Base-by-base conservation (phyloP, 352 stramenopile genomes). In the Globisporangium cystogenes region DNA sequence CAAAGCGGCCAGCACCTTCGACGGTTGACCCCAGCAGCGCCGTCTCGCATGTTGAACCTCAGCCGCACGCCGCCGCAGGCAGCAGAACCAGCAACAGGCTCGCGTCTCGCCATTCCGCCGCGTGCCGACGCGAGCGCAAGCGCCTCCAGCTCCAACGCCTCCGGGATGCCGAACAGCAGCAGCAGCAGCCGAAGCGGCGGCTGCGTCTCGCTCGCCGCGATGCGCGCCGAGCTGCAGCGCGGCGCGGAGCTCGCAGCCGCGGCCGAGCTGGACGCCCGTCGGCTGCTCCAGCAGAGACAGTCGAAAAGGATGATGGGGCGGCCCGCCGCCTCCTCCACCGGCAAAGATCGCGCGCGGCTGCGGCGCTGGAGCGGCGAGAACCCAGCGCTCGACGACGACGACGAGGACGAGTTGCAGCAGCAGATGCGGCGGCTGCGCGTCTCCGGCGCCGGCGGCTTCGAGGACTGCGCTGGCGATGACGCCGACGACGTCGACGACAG, bases 31-130 rank as follows among this genome's bases (percentile, higher is more conserved):
- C n/a, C n/a, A 29, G 26, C 26, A 5, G 2, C 53, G 45, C 21
- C 47, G 45, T 16, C 18, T 59, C 53, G 14, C 53, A 59, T 59
- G 45, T 59, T 59, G 53, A 59, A 48, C 36, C 41, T 53, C 12
- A 20, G 41, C 41, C 27, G n/a, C n/a, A n/a, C n/a, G n/a, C n/a
- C n/a, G n/a, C n/a, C n/a, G 27, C n/a, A 7, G 4, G 20, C 11
- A n/a, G 35, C 23, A n/a, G 27, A 36, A 43, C 18, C 48, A 29
- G 7, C 27, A 47, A 23, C 48, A 50, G 21, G 33, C n/a, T n/a
- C n/a, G 29, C 29, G 29, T 35, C 29, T 35, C 11, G 23, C 47
- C 21, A 29, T 47, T 20, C 42, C 15, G 24, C 26, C 15, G 21
- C 7, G 42, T 29, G 3, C 26, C 21, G 42, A 33, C 42, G 6